Conservation (phyloP, 2,329 filamentous ascomycete species). For the Pseudocercospora eumusae region DNA sequence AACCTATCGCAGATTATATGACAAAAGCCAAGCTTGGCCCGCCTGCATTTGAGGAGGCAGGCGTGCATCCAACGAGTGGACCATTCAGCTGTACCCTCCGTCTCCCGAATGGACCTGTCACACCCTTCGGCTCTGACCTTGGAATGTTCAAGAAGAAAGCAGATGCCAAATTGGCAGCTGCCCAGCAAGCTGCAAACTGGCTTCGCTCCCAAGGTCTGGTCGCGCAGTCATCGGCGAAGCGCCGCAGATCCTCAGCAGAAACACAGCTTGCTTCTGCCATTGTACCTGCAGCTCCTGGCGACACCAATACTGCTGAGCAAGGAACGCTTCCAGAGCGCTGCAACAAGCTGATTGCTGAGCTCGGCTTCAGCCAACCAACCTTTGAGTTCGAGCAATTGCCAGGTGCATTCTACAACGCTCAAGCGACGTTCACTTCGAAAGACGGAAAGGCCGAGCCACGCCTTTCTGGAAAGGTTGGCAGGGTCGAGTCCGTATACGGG, state of each 20-base stretch:
- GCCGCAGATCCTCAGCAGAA: conserved; percentile 23
- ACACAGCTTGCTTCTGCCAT: conserved; percentile 12
- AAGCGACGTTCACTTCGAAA: conserved; percentile 39
- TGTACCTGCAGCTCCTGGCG: conserved; percentile 2
- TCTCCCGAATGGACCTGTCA: conserved; percentile 24
- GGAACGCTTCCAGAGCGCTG: conserved; percentile 13
- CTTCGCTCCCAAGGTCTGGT: conserved; percentile 42
- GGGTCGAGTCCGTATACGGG: conserved; percentile 48
- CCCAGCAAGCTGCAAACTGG: conserved; percentile 45
- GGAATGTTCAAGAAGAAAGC: conserved; percentile 44
- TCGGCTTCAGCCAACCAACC: conserved; percentile 29
- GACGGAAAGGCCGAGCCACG: conserved; percentile 30
- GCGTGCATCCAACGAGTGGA: conserved; percentile 30
- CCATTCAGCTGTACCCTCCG: conserved; percentile 29
- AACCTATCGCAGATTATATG: conserved; percentile 34
- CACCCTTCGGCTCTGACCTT: conserved; percentile 42
- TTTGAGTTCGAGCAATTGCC: conserved; percentile 20
- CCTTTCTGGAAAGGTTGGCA: conserved; percentile 44
- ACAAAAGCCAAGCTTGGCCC: conserved; percentile 24
- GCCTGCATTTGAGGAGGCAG: conserved; percentile 44
- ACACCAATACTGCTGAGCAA: conserved; percentile 13
- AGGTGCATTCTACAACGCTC: conserved; percentile 40
- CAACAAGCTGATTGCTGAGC: conserved; percentile 25
- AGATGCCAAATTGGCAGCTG: conserved; percentile 45
- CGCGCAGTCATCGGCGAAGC: conserved; percentile 12